phyloP scores from a whole-genome alignment of 2,329 filamentous ascomycete genomes.

The Hypoxylon sp. region DNA sequence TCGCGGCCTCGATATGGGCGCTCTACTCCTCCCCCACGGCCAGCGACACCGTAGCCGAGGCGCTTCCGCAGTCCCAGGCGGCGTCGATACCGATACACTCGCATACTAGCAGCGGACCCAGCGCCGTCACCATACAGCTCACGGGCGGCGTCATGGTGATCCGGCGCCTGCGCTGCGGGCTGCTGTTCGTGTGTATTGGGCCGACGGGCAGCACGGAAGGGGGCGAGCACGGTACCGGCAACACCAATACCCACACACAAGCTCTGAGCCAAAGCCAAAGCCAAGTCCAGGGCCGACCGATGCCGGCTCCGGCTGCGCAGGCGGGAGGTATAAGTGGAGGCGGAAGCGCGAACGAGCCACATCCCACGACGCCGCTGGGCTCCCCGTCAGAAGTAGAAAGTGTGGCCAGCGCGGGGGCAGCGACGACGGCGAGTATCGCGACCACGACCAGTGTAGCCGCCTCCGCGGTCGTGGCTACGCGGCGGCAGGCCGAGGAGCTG shows the following conservation, averaged over 20 bases:
- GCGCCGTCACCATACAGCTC: conserved; percentile 71
- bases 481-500: conserved; percentile 72
- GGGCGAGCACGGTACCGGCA: neutral
- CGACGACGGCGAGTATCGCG: conserved; percentile 60
- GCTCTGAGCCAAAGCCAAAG: conserved; percentile 37
- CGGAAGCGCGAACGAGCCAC: conserved; percentile 40
- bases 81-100: neutral
- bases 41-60: conserved; percentile 59
- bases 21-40: conserved; percentile 66
- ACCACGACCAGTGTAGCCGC: conserved; percentile 57
- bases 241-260: neutral
- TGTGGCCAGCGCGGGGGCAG: conserved; percentile 62
- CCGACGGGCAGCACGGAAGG: conserved; percentile 53
- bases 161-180: conserved; percentile 69
- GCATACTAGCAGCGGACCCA: conserved; percentile 41
- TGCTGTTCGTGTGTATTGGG: conserved; percentile 74
- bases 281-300: conserved; percentile 44
- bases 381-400: conserved; percentile 64
- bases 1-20: conserved; percentile 73
- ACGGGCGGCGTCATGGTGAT: conserved; percentile 72
- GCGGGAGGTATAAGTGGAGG: conserved; percentile 4
- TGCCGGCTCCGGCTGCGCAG: conserved; percentile 39
- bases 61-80: conserved; percentile 55
- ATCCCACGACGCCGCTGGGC: conserved; percentile 54
- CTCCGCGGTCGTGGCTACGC: conserved; percentile 66